phyloP scores from a whole-genome alignment of 1,284 basidiomycete species.

The Pisolithus thermaeus region DNA sequence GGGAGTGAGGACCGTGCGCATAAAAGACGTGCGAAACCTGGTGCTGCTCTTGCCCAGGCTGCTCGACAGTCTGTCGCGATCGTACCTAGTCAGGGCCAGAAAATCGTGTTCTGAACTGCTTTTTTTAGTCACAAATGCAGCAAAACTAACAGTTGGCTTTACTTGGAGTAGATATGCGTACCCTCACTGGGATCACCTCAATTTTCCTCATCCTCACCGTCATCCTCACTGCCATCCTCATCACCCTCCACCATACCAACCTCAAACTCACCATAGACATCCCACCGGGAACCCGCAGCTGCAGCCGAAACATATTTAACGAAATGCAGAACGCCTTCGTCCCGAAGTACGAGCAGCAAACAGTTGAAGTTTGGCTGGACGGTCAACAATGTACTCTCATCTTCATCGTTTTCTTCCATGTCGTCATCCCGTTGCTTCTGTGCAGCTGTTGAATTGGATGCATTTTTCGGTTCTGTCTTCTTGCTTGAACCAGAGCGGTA shows the following conservation, averaged over 20 bases:
- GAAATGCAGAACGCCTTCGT: constrained; percentile 91
- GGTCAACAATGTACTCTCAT: constrained; percentile 84
- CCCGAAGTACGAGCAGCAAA: constrained; percentile 84
- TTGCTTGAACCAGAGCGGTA: constrained; percentile 70
- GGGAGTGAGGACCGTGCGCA: constrained; percentile 6
- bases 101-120: constrained; percentile 62
- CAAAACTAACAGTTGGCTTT: not conserved
- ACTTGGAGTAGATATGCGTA: not conserved
- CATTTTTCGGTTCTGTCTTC: constrained; percentile 29
- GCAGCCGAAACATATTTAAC: constrained; percentile 90
- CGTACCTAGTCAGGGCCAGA: constrained; percentile 74
- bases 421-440: constrained; percentile 9
- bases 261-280: constrained; percentile 85
- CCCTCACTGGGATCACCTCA: constrained; percentile 4
- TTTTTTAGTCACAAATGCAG: constrained; percentile 5
- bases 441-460: constrained; percentile 15
- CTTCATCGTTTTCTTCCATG: constrained; percentile 56
- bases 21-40: constrained; percentile 64
- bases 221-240: too few species aligned
- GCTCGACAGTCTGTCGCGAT: constrained; percentile 84
- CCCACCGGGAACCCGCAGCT: constrained; percentile 86
- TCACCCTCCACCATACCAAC: constrained; percentile 60
- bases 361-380: constrained; percentile 91
- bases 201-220: constrained; percentile 34
- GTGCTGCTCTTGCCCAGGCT: constrained; percentile 86